phyloP scores from a whole-genome alignment of 2,329 filamentous ascomycete species.

The Colletotrichum sp. region DNA sequence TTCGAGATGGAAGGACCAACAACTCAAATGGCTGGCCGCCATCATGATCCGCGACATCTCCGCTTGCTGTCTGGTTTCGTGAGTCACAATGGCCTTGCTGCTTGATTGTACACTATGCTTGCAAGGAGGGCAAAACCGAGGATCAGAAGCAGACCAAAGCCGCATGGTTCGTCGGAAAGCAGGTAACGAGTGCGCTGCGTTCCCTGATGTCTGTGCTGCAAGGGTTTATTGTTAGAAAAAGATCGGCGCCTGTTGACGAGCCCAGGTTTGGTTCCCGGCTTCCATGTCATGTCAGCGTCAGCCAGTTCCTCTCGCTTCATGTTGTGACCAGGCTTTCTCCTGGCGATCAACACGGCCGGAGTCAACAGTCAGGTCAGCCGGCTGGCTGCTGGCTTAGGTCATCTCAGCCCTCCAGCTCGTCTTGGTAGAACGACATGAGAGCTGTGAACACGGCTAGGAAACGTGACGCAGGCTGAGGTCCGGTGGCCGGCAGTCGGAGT shows the following conservation, averaged over 20 bases:
- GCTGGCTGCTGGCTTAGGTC: not conserved
- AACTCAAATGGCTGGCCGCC: not conserved
- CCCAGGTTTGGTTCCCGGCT: not conserved
- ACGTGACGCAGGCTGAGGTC: not conserved
- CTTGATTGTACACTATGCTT: not conserved
- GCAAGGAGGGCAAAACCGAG: not conserved
- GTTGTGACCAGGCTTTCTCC: not conserved
- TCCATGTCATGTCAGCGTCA: not conserved
- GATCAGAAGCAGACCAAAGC: not conserved
- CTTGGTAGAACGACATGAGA: not conserved
- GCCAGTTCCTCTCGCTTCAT: not conserved
- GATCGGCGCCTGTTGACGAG: not conserved
- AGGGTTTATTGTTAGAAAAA: not conserved
- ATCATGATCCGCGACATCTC: not conserved
- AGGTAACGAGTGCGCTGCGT: not conserved
- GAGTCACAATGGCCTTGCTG: not conserved
- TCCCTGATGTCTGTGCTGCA: not conserved
- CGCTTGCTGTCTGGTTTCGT: not conserved
- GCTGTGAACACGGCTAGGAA: not conserved
- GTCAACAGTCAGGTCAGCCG: not conserved
- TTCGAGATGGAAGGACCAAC: not conserved
- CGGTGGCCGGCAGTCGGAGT: not conserved
- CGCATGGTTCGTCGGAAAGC: not conserved
- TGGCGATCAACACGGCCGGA: not conserved
- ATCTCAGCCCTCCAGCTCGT: not conserved